A percentile compares a stretch with the other conserved stretches of the same genome.
These are phyloP conservation scores for Chlorella variabilis DNA, from an alignment of 163 green algal genomes.

Conservation along the genomic window DNA sequence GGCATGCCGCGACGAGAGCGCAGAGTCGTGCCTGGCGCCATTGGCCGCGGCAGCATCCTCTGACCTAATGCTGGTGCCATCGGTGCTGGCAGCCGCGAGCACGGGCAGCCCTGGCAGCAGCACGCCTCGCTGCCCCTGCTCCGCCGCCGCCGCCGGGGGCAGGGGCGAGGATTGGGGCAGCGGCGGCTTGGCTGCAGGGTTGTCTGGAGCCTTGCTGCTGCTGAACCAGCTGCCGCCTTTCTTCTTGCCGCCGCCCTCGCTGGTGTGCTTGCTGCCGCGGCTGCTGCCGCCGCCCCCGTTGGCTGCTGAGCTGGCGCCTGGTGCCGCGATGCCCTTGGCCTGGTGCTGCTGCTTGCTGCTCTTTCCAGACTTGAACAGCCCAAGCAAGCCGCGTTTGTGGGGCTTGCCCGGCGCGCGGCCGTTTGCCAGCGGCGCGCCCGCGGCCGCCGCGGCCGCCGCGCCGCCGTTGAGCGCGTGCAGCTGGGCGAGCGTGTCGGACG, in stretches of 20 bases:
- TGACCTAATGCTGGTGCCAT: background rate
- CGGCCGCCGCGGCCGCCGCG: background rate
- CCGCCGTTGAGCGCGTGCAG: conserved; percentile 4
- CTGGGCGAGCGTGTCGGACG: background rate
- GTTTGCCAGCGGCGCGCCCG: background rate
- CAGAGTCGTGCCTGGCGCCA: background rate
- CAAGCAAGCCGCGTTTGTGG: background rate
- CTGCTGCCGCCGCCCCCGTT: no score
- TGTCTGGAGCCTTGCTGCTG: background rate
- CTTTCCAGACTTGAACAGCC: background rate
- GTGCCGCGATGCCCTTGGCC: no score
- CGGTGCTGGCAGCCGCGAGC: background rate
- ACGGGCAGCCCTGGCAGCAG: conserved; percentile 20
- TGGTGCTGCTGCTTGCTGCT: background rate
- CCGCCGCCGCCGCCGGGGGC: background rate
- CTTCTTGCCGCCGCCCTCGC: conserved; percentile 11
- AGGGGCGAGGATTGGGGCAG: background rate
- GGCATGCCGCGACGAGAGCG: no score
- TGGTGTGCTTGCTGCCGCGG: background rate
- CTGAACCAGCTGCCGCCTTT: conserved; percentile 21
- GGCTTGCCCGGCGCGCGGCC: background rate
- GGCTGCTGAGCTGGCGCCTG: background rate
- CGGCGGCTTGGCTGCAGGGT: background rate
- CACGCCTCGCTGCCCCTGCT: background rate
- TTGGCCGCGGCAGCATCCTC: background rate